Conservation (phyloP, 495 filamentous ascomycete species). For the Geopyxis carbonaria region DNA sequence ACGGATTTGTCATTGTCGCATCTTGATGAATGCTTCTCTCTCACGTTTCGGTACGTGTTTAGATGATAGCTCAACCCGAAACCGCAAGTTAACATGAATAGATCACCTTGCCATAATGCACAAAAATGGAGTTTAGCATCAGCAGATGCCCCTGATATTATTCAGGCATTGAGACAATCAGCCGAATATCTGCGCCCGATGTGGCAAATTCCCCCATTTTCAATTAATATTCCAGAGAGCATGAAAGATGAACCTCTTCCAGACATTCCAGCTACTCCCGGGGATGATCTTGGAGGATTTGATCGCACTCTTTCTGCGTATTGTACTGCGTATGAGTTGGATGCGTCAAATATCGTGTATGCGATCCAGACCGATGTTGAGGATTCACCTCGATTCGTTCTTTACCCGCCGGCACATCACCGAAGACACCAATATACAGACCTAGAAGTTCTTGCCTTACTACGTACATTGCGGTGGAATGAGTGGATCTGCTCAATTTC, state of each 20-base stretch:
- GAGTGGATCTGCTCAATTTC: conserved; percentile 76
- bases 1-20: conserved; percentile 47
- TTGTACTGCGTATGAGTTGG: conserved; percentile 39
- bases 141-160: conserved; percentile 57
- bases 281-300: conserved; percentile 64
- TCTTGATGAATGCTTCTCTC: conserved; percentile 68
- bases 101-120: conserved; percentile 45
- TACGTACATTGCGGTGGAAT: conserved; percentile 81
- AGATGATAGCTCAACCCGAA: conserved; percentile 4
- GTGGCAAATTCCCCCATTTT: conserved; percentile 59
- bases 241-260: conserved; percentile 21
- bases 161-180: conserved; percentile 50
- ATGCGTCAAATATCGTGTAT: conserved; percentile 58
- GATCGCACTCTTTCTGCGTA: conserved; percentile 76
- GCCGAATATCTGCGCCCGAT: conserved; percentile 67
- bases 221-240: conserved; percentile 29
- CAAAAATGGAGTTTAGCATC: conserved; percentile 62
- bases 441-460: conserved; percentile 65
- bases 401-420: conserved; percentile 49
- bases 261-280: conserved; percentile 31
- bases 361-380: conserved; percentile 58
- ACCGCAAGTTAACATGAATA: conserved; percentile 25
- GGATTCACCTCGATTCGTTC: conserved; percentile 65
- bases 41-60: conserved; percentile 56
- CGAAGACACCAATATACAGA: conserved; percentile 43